Evolutionary conservation across 1,284 basidiomycete species (phyloP).

Genomic region (Xerocomus amazonicus): DNA sequence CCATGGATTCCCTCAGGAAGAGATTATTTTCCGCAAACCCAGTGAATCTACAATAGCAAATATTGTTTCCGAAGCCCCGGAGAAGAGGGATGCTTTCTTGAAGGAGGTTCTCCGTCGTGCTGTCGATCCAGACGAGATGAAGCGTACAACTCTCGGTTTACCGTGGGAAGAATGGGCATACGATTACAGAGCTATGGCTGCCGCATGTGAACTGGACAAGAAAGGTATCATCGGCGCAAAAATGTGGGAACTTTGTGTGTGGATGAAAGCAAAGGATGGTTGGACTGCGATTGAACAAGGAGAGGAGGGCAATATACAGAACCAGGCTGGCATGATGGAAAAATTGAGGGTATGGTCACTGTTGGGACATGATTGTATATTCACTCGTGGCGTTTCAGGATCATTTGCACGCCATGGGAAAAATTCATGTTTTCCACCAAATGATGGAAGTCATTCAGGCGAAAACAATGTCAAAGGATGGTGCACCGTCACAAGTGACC

Average conservation of each 20-base stretch:
- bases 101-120: slow-evolving; percentile 29
- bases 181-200: slow-evolving; percentile 30
- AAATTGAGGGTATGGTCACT: slow-evolving; percentile 23
- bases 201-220: slow-evolving; percentile 21
- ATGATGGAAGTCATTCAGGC: slow-evolving; percentile 34
- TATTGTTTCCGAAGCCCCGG: slow-evolving; percentile 23
- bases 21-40: slow-evolving; percentile 32
- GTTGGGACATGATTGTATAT: neutral
- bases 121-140: slow-evolving; percentile 31
- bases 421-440: slow-evolving; percentile 29
- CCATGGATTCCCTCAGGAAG: slow-evolving; percentile 28
- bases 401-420: slow-evolving; percentile 30
- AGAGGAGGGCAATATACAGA: slow-evolving; percentile 19
- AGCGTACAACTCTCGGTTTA: slow-evolving; percentile 22
- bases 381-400: slow-evolving; percentile 15
- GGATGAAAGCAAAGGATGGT: slow-evolving; percentile 31
- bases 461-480: slow-evolving; percentile 29
- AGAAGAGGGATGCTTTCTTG: slow-evolving; percentile 27
- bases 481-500: slow-evolving; percentile 21
- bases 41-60: slow-evolving; percentile 27
- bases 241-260: slow-evolving; percentile 32
- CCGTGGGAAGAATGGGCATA: slow-evolving; percentile 35
- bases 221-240: slow-evolving; percentile 17
- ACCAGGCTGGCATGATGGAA: slow-evolving; percentile 30
- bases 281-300: slow-evolving; percentile 31